Percentiles rank a stretch among this genome's conserved stretches.
Conservation (phyloP, 2,329 filamentous ascomycete species). For the Escovopsis weberi region DNA sequence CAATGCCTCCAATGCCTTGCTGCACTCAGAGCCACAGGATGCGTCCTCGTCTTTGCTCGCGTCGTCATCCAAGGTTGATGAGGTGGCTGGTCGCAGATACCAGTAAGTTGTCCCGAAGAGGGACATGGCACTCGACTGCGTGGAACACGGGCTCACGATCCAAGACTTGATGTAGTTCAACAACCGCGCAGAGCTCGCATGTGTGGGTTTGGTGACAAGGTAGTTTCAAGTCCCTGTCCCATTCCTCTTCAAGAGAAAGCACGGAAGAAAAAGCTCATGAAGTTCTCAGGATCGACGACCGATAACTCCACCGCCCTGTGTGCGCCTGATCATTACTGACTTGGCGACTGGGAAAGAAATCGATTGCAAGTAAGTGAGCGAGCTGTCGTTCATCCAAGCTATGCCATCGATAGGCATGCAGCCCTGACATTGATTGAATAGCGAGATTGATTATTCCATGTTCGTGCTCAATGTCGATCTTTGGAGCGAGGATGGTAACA, state of each 20-base stretch:
- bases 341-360: constrained; percentile 62
- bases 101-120: constrained; percentile 13
- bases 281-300: constrained; percentile 65
- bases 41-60: constrained; percentile 10
- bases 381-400: neutral
- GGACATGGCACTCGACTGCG: neutral
- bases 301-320: constrained; percentile 89
- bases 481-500: constrained; percentile 49
- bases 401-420: neutral
- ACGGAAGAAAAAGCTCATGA: neutral
- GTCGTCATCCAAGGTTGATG: constrained; percentile 21
- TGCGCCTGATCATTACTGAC: constrained; percentile 69
- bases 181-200: constrained; percentile 88
- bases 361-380: constrained; percentile 55
- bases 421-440: constrained; percentile 5
- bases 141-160: constrained; percentile 7
- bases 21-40: constrained; percentile 1
- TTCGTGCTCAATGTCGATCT: constrained; percentile 52
- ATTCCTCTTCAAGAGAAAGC: neutral
- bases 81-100: constrained; percentile 20
- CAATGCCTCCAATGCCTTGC: constrained; percentile 4
- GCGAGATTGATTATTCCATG: constrained; percentile 25
- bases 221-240: constrained; percentile 22
- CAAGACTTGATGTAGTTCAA: constrained; percentile 66
- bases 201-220: constrained; percentile 98